Percentiles rank a stretch among this genome's conserved stretches.
phyloP scores from a whole-genome alignment of 441 rosid species.

The Adansonia rubrostipa region DNA sequence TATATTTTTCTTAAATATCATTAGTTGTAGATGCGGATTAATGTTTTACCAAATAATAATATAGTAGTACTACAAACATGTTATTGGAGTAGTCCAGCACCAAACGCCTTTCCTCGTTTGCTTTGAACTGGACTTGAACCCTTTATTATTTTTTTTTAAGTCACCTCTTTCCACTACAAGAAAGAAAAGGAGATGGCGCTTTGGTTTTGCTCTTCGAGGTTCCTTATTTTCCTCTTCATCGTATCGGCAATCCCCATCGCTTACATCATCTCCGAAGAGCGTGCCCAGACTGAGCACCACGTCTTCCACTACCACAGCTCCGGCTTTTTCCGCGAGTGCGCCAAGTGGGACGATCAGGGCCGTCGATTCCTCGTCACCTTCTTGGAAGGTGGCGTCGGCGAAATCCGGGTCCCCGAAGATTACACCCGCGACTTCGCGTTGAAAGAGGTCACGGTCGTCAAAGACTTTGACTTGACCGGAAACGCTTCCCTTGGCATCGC shows the following conservation, averaged over 20 bases:
- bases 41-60: too few species aligned
- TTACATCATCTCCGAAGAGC: constrained; percentile 62
- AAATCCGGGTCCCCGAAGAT: constrained; percentile 52
- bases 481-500: constrained; percentile 70
- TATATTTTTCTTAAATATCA: too few species aligned
- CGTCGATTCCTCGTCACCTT: constrained; percentile 81
- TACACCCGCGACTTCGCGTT: constrained; percentile 39
- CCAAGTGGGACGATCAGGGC: constrained; percentile 81
- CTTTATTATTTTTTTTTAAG: too few species aligned
- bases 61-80: too few species aligned
- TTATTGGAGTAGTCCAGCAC: too few species aligned
- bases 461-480: constrained; percentile 67
- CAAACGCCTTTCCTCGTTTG: too few species aligned
- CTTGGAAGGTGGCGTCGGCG: constrained; percentile 76
- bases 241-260: constrained; percentile 73
- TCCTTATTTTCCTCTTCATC: constrained; percentile 48
- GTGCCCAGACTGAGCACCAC: constrained; percentile 55
- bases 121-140: too few species aligned
- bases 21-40: too few species aligned
- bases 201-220: constrained; percentile 43
- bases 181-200: constrained; percentile 30
- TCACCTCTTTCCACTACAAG: background rate
- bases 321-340: constrained; percentile 79
- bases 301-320: constrained; percentile 73
- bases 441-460: constrained; percentile 60